Conservation (phyloP, 371 early-diverging fungal genomes). For the Mucor mucedo region DNA sequence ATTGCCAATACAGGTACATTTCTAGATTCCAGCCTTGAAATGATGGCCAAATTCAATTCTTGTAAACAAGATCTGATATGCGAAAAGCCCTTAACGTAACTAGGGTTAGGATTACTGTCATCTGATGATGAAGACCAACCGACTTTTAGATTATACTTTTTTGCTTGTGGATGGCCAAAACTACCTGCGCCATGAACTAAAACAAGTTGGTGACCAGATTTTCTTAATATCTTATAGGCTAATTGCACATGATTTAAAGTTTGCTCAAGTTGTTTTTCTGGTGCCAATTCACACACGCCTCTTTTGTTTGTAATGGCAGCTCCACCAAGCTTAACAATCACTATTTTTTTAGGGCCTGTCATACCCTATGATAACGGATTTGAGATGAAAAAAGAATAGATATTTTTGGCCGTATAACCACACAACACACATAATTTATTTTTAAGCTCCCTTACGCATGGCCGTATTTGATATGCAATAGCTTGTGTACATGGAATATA, state of each 20-base stretch:
- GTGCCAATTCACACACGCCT: slow-evolving; percentile 34
- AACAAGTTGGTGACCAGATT: slow-evolving; percentile 33
- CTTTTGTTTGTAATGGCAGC: slow-evolving; percentile 55
- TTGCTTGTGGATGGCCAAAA: slow-evolving; percentile 58
- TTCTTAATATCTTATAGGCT: slow-evolving; percentile 28
- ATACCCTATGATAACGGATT: neutral
- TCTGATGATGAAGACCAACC: slow-evolving; percentile 33
- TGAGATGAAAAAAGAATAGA: neutral
- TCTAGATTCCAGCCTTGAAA: slow-evolving; percentile 25
- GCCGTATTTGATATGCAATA: neutral
- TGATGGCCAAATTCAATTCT: slow-evolving; percentile 28
- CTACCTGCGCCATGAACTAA: slow-evolving; percentile 57
- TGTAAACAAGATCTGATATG: slow-evolving; percentile 39
- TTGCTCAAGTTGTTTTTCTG: slow-evolving; percentile 11
- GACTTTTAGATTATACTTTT: slow-evolving; percentile 36
- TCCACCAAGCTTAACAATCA: slow-evolving; percentile 55
- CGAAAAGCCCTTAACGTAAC: slow-evolving; percentile 34
- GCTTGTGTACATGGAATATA: neutral
- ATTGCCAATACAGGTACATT: slow-evolving; percentile 42
- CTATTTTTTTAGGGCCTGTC: slow-evolving; percentile 18
- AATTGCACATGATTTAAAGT: slow-evolving; percentile 34
- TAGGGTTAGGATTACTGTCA: neutral
- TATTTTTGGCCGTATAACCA: neutral
- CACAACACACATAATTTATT: too few relatives aligned
- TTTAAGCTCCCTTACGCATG: too few relatives aligned